Conservation (phyloP, 192 early-diverging fungal genomes). For the Linnemannia zychae region DNA sequence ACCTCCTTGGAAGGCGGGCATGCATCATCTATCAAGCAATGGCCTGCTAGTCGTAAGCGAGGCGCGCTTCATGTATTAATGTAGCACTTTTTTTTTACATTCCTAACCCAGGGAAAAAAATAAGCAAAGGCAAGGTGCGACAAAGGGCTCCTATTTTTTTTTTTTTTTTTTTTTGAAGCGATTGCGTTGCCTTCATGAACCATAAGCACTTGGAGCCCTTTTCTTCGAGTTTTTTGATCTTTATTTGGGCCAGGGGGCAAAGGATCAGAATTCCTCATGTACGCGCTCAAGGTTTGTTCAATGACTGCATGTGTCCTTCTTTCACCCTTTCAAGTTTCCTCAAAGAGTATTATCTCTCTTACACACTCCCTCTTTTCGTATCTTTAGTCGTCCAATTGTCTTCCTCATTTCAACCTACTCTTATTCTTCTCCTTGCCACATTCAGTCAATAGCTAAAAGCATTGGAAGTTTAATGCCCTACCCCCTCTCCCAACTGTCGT, state of each 20-base stretch:
- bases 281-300: neutral
- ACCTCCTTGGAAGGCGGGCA: no score
- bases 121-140: neutral
- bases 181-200: neutral
- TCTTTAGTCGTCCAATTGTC: constrained; percentile 4
- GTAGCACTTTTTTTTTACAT: neutral
- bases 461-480: neutral
- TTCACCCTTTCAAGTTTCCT: neutral
- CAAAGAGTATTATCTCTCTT: neutral
- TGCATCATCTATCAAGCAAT: no score
- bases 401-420: neutral
- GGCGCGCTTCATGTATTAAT: neutral
- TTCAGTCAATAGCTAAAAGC: neutral
- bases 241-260: constrained; percentile 22
- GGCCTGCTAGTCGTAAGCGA: neutral
- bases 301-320: neutral
- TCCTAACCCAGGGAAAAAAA: neutral
- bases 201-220: neutral
- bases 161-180: neutral
- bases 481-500: neutral
- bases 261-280: neutral
- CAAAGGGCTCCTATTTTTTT: neutral
- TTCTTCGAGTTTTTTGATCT: neutral
- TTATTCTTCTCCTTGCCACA: no score
- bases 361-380: neutral